Percentiles rank a stretch among this genome's conserved stretches.
Conservation (phyloP, 441 rosid species). For the Dalechampia spathulata region DNA sequence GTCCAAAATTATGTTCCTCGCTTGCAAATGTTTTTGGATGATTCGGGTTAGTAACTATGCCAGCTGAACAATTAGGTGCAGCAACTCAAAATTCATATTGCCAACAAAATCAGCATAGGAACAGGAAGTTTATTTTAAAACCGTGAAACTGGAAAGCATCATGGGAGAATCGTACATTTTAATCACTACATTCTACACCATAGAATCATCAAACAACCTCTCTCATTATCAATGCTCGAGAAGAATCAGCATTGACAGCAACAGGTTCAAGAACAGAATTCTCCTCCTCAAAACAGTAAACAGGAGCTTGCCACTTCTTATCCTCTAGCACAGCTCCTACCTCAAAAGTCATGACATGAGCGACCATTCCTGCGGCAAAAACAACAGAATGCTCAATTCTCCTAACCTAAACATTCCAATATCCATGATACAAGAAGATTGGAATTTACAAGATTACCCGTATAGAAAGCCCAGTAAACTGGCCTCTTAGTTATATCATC, state of each 20-base stretch:
- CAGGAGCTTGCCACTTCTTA: conserved; percentile 70
- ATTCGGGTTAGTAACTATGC: too few relatives aligned
- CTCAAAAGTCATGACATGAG: conserved; percentile 76
- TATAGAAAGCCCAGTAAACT: conserved; percentile 67
- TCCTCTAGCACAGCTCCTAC: conserved; percentile 69
- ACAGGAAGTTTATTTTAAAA: background rate
- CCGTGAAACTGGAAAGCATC: background rate
- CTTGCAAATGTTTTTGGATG: too few relatives aligned
- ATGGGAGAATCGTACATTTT: background rate
- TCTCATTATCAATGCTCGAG: conserved; percentile 10
- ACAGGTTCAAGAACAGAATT: conserved; percentile 6
- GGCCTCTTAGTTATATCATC: conserved; percentile 64
- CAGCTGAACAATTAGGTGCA: background rate
- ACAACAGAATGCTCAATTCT: background rate
- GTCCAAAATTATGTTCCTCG: too few relatives aligned
- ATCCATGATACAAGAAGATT: too few relatives aligned
- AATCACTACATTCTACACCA: background rate
- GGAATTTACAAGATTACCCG: too few relatives aligned
- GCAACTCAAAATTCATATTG: background rate
- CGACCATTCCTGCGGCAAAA: conserved; percentile 46
- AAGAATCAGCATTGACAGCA: background rate
- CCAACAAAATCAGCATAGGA: background rate
- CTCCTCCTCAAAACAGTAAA: conserved; percentile 42
- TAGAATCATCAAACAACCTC: background rate
- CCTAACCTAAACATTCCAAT: too few relatives aligned